Percentiles rank a stretch among this genome's conserved stretches.
phyloP scores from a whole-genome alignment of 2,329 filamentous ascomycete genomes.

The Calonectria multiphialidica region DNA sequence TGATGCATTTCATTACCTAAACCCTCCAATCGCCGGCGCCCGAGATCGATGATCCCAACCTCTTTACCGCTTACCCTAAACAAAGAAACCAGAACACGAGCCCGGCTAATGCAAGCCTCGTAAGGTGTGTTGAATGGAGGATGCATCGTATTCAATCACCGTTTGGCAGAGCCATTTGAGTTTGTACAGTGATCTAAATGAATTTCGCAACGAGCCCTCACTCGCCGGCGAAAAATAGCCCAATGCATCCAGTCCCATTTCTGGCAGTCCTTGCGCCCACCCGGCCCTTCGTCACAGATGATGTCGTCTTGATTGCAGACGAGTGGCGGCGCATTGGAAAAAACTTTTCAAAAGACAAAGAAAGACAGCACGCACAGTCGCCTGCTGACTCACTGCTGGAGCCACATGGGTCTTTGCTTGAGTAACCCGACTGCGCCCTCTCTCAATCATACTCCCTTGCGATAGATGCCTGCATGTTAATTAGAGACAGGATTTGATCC shows the following conservation, averaged over 20 bases:
- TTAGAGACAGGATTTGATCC: too few species aligned
- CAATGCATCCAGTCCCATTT: background rate
- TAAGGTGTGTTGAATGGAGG: background rate
- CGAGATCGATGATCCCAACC: background rate
- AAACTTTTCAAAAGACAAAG: too few species aligned
- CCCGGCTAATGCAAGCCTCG: constrained; percentile 5
- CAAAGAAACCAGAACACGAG: background rate
- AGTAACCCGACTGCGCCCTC: background rate
- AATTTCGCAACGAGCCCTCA: background rate
- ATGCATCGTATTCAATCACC: background rate
- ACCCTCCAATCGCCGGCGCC: background rate
- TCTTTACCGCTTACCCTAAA: background rate
- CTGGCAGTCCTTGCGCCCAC: background rate
- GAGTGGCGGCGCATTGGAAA: too few species aligned
- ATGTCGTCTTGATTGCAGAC: too few species aligned
- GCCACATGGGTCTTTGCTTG: background rate
- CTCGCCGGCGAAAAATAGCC: too few species aligned
- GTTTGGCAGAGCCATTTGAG: background rate
- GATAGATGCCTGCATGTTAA: too few species aligned
- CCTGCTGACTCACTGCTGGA: too few species aligned
- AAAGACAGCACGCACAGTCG: too few species aligned
- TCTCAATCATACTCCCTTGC: too few species aligned
- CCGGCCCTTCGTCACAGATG: too few species aligned
- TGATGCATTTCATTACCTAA: background rate
- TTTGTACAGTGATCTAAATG: background rate